Base-by-base conservation (phyloP, 2,329 filamentous ascomycete genomes). In the Aurifilum marmelostoma region DNA sequence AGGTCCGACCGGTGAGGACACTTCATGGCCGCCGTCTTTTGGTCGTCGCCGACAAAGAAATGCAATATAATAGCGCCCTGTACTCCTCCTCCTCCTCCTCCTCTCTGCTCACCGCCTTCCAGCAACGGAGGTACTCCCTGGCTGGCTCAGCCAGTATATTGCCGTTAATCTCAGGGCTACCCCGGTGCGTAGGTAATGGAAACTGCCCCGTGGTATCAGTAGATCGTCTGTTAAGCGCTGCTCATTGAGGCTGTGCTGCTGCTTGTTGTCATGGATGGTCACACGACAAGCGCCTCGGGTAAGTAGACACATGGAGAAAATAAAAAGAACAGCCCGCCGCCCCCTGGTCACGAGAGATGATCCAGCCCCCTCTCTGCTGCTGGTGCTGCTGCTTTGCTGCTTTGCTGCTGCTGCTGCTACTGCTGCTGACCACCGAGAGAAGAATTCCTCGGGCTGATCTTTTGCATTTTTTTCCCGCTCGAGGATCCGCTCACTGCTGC, bases 1-100 rank as follows among this genome's bases (percentile, higher is more conserved):
- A 80, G 76, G 69, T 80, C 77, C 32, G 78, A 75, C 69, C 71
- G 71, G 65, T 69, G 70, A 61, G 54, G 58, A 29, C 67, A 50
- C 54, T 58, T 65, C 47, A 59, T 66, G 29, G 56, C 14, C 11
- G 52, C 16, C 27, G 52, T 29, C n/a, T 9, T 27, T 56, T 39
- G 37, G 37, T 11, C 37, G 5, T 39, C 37, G 37, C 9, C 37
- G 37, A 34, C 34, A 39, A 39, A 34, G 34, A 8, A 8, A 4
- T 8, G 34, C 34, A 34, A 34, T 34, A 34, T 34, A 34, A 8
- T 4, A 34, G 41, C 41, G 1, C 21, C 18, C 41, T 47, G 6
- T n/a, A 18, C 43, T n/a, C 43, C 43, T n/a, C 43, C 7, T 47
- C 16, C 6, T 1, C 43, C 52, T n/a, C n/a, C n/a, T n/a, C n/a